Conservation (phyloP, 495 filamentous ascomycete genomes). For the Trichocladium antarcticum region DNA sequence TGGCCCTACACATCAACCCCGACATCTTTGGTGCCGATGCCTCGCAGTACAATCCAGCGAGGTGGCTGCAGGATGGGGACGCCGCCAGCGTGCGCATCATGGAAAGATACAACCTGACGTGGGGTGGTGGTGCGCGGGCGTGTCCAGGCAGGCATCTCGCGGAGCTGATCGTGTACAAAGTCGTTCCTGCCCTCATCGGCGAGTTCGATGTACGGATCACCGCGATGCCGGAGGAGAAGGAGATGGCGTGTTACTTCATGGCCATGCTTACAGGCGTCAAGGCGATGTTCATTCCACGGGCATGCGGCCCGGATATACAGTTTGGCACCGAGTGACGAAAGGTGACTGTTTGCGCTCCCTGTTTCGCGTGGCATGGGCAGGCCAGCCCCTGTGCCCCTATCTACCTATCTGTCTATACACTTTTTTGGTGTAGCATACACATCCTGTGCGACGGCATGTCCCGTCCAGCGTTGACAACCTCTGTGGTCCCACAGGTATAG, state of each 20-base stretch:
- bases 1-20: constrained; percentile 44
- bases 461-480: no score
- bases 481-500: no score
- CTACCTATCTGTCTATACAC: no score
- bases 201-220: constrained; percentile 42
- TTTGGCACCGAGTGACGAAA: no score
- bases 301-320: no score
- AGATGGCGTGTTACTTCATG: constrained; percentile 29
- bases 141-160: constrained; percentile 60
- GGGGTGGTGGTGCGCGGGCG: constrained; percentile 53
- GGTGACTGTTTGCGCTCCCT: no score
- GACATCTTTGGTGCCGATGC: constrained; percentile 46
- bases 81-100: constrained; percentile 25
- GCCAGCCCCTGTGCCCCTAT: no score
- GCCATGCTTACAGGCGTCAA: constrained; percentile 31
- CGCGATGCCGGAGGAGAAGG: constrained; percentile 12
- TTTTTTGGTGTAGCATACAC: no score
- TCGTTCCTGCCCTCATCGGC: constrained; percentile 49
- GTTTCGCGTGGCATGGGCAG: no score
- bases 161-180: constrained; percentile 52
- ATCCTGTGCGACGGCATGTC: no score
- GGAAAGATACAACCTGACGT: constrained; percentile 40
- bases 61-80: constrained; percentile 40
- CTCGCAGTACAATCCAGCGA: constrained; percentile 41
- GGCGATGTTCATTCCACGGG: constrained; percentile 17